phyloP scores from a whole-genome alignment of 2,329 filamentous ascomycete species.

The Pyricularia grisea region DNA sequence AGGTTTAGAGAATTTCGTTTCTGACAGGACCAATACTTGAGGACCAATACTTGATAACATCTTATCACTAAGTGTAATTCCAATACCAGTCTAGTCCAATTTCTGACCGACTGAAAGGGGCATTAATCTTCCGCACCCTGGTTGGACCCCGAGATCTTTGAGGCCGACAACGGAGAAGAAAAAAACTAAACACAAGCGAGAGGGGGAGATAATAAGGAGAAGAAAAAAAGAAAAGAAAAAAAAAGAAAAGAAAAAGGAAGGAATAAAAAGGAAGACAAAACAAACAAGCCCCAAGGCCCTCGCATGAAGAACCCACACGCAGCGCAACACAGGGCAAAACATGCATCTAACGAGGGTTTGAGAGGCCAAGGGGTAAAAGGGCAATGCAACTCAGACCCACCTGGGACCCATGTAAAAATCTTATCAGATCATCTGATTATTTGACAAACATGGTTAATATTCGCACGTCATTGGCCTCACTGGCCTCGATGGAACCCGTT shows the following conservation, averaged over 20 bases:
- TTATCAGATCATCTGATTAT: slow-evolving; percentile 6
- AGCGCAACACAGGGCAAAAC: too few relatives aligned
- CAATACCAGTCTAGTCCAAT: too few relatives aligned
- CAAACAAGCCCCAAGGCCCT: too few relatives aligned
- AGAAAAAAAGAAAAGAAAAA: too few relatives aligned
- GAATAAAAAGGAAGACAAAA: too few relatives aligned
- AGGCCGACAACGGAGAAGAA: too few relatives aligned
- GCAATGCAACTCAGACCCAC: neutral
- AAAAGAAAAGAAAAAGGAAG: too few relatives aligned
- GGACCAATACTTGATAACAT: too few relatives aligned
- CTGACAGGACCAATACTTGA: neutral
- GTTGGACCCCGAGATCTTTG: neutral
- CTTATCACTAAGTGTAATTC: too few relatives aligned
- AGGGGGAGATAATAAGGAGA: too few relatives aligned
- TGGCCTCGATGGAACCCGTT: neutral
- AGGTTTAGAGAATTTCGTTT: neutral
- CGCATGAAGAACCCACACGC: neutral
- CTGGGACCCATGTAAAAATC: neutral
- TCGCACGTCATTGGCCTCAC: neutral
- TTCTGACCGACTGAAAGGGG: too few relatives aligned
- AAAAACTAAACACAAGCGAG: too few relatives aligned
- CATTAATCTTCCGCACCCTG: neutral
- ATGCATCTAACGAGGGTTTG: neutral
- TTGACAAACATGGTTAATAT: neutral
- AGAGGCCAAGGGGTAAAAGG: neutral